Evolutionary conservation across 1,284 basidiomycete species (phyloP), one percentile per base, ranked within the genome.

Genomic region (Rhodotorula mucilaginosa): DNA sequence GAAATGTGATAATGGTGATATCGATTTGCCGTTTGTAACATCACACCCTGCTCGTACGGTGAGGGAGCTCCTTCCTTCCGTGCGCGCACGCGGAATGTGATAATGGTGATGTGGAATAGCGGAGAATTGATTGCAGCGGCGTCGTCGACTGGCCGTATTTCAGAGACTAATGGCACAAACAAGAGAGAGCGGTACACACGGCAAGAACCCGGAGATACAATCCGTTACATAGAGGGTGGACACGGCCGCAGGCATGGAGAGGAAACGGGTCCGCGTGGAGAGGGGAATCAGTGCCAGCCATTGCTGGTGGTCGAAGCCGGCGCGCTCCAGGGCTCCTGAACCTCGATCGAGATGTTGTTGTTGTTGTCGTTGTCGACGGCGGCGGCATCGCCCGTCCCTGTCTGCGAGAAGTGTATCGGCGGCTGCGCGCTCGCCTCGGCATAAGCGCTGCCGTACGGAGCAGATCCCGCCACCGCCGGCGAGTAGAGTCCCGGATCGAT

Each of bases 401-500:
- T 56, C 15, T 56, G 57, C 29, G 64, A 65, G 64, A 65, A 65
- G 15, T 56, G 54, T 5, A n/a, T 23, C 48, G 48, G 23, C 5
- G 62, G 10, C 7, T 44, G 19, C 13, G 26, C 31, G 29, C 44
- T 26, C 31, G 26, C 39, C 19, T 46, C 21, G 21, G 29, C n/a
- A 29, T 58, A 48, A 5, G 48, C 21, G 58, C 44, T 19, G 16
- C 57, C 29, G 57, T 34, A 44, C 46, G 52, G 61, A 29, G 49
- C 44, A 3, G 63, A 64, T 5, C 18, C 46, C 8, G 62, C 31
- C 13, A 21, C 54, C 26, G 54, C 61, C 6, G 58, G 44, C 26
- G 64, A 13, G 44, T 65, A 64, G 26, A 60, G 58, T 29, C 58
- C 59, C 47, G 26, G 56, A 44, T 64, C 63, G 46, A 57, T 54